Evolutionary conservation across 2,329 filamentous ascomycete species (phyloP).

Genomic region (Fusarium sp.): DNA sequence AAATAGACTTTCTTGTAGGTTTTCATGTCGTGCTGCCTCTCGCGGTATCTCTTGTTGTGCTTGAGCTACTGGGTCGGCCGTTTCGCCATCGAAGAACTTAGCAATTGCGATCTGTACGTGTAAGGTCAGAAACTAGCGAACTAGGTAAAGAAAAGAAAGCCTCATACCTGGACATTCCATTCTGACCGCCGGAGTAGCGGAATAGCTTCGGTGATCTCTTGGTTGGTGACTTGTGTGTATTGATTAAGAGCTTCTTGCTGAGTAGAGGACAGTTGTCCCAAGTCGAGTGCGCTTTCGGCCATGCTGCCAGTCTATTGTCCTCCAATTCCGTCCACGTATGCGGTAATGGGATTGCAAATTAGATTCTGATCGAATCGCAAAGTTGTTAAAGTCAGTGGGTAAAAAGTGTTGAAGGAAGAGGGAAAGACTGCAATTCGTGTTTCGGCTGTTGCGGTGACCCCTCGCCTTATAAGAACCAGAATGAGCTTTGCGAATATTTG

Average conservation of each 20-base stretch:
- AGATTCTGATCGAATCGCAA: neutral
- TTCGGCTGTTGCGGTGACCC: slow-evolving; percentile 16
- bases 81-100: slow-evolving; percentile 98
- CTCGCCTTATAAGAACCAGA: neutral
- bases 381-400: neutral
- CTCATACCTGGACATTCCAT: slow-evolving; percentile 91
- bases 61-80: slow-evolving; percentile 83
- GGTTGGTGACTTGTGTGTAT: slow-evolving; percentile 88
- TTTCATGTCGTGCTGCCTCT: slow-evolving; percentile 76
- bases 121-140: slow-evolving; percentile 11
- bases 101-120: slow-evolving; percentile 85
- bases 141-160: neutral
- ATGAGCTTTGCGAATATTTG: neutral
- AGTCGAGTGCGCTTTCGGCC: slow-evolving; percentile 61
- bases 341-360: neutral
- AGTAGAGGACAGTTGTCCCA: slow-evolving; percentile 77
- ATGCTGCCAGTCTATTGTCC: slow-evolving; percentile 42
- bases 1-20: slow-evolving; percentile 73
- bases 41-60: slow-evolving; percentile 75
- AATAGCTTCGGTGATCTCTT: slow-evolving; percentile 81
- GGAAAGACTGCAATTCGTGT: slow-evolving; percentile 3
- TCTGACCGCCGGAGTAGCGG: slow-evolving; percentile 86
- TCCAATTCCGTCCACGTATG: slow-evolving; percentile 1
- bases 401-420: neutral
- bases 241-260: slow-evolving; percentile 90